Evolutionary conservation across 495 filamentous ascomycete species (phyloP), one percentile per base, ranked within the genome.

Genomic region (Lophiostoma macrostomum): DNA sequence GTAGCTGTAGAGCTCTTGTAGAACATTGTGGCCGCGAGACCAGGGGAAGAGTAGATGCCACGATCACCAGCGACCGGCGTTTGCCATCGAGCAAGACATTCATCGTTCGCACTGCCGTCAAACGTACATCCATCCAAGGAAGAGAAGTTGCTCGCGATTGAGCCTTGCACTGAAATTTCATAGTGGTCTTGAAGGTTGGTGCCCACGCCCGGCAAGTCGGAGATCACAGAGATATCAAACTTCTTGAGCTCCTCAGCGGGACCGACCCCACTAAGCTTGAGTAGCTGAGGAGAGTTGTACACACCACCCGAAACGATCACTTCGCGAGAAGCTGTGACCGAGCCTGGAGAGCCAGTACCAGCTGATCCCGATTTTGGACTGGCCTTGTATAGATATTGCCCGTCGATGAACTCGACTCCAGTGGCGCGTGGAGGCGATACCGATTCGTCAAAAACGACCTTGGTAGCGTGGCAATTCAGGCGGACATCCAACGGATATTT

Each of bases 141-240:
- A 0, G 66, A 61, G 53, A 73, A 77, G 61, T 76, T 65, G 19
- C n/a, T 25, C 18, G 44, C 72, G 6, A 69, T 61, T 0, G 70
- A 66, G 42, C 67, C 76, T 24, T 74, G 70, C 7, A 83, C 74
- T 27, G 69, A 54, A 22, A 70, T 73, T 49, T 85, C 82, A 60
- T 82, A 79, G 64, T 80, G 79, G 56, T 86, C 81, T 50, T 84
- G 80, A 0, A 87, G 67, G 64, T 86, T 86, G 16, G 72, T 71
- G 29, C 84, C 84, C 0, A 87, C 83, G 14, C 78, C 80, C 0
- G 81, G 80, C 0, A 80, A 69, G 53, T 84, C 75, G 28, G 67
- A 53, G 0, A 84, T 48, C 0, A 82, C 69, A 4, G 71, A 61
- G 48, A 86, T 83, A 18, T 66, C 61, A 44, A 75, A 70, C 8